These are phyloP conservation scores for Albugo laibachii DNA, from an alignment of 352 stramenopile species.

Conservation along the genomic window DNA sequence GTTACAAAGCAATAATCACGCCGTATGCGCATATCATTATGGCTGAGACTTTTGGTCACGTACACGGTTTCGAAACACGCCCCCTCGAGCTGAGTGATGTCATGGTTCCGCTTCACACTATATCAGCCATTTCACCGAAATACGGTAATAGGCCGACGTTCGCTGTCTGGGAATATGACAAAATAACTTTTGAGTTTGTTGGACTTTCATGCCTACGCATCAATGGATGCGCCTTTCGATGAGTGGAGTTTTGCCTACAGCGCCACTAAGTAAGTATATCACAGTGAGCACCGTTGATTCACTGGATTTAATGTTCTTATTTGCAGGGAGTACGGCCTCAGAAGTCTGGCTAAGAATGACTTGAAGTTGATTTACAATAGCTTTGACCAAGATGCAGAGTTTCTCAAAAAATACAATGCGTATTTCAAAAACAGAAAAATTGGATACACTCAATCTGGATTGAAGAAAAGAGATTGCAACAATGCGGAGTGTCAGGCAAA, in stretches of 20 bases:
- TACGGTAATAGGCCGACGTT: slow-evolving; percentile 84
- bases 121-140: slow-evolving; percentile 66
- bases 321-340: too few relatives aligned
- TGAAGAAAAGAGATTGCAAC: too few relatives aligned
- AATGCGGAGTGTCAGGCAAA: too few relatives aligned
- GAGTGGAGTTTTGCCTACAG: slow-evolving; percentile 32
- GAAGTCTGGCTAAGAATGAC: too few relatives aligned
- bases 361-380: too few relatives aligned
- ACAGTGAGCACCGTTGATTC: too few relatives aligned
- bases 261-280: slow-evolving; percentile 17
- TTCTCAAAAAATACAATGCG: too few relatives aligned
- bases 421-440: too few relatives aligned
- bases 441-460: too few relatives aligned
- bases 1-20: slow-evolving; percentile 58
- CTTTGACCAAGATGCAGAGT: too few relatives aligned
- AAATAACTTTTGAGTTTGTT: slow-evolving; percentile 43
- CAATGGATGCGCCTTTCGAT: slow-evolving; percentile 11
- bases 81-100: slow-evolving; percentile 6
- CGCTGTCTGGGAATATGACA: slow-evolving; percentile 61
- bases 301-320: too few relatives aligned
- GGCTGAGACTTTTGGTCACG: slow-evolving; percentile 79
- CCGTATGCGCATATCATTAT: slow-evolving; percentile 48
- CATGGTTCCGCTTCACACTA: slow-evolving; percentile 59
- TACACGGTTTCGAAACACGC: slow-evolving; percentile 85
- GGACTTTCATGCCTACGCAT: slow-evolving; percentile 56